Evolutionary conservation across 1,284 basidiomycete genomes (phyloP), one percentile per base, ranked within the genome.

Genomic region (Marasmius oreades): DNA sequence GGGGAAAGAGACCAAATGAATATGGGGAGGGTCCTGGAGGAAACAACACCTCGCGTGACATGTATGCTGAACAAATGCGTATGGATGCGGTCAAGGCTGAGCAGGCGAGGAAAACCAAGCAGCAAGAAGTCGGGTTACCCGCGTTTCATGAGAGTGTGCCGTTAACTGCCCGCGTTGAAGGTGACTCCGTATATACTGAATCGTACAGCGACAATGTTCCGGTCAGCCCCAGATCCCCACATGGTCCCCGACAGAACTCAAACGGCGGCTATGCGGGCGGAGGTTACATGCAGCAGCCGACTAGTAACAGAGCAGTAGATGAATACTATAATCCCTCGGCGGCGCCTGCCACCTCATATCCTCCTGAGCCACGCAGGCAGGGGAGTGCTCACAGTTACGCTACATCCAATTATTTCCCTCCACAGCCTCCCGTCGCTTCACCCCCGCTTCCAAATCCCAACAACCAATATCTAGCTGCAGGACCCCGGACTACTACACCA

Each of bases 11-110:
- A 58, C 66, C 68, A 33, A 59, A 51, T n/a, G 61, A 60, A 31
- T 56, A 58, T 33, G 63, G 66, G 34, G 53, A 63, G 47, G 64
- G 64, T 18, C 64, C 61, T 31, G 56, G 59, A 58, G 51, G 65
- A 60, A 52, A 67, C 18, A 61, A 62, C 51, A 69, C 70, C 45
- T 63, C 67, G 56, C 59, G 61, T 10, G 57, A 61, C 26, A 59
- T 67, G 4, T 79, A 83, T 59, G 74, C 77, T 1, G 87, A 92
- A 1, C 82, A 81, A 67, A 73, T 90, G 77, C 85, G 88, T 20
- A 70, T 92, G 59, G 88, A 91, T 62, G 90, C 90, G 18, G 81
- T 93, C 64, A 91, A 89, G 65, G 88, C 88, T 11, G 91, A 93
- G 67, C 84, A 81, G 5, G 89, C 92, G 61, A 80, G 90, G 59